A percentile compares a stretch with the other conserved stretches of the same genome.
These are phyloP conservation scores for Peronospora destructor DNA, from an alignment of 352 stramenopile genomes.

Conservation along the genomic window DNA sequence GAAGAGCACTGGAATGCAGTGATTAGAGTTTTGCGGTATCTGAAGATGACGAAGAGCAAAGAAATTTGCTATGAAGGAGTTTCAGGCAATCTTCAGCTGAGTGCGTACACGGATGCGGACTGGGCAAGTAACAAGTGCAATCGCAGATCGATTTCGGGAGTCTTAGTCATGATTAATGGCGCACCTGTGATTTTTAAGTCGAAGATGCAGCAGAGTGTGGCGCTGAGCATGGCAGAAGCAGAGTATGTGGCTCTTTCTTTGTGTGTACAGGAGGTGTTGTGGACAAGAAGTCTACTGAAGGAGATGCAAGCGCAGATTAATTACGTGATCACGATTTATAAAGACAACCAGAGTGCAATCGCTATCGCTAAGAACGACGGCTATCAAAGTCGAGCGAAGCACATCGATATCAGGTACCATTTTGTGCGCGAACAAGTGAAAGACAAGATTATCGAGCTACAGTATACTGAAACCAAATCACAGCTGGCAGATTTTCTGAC, in stretches of 20 bases:
- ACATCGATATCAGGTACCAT: background rate
- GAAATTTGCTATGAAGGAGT: background rate
- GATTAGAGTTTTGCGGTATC: background rate
- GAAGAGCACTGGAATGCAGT: background rate
- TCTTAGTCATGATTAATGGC: background rate
- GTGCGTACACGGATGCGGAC: background rate
- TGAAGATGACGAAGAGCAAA: background rate
- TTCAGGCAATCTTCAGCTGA: background rate
- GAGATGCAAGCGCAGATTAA: background rate
- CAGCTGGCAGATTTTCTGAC: background rate
- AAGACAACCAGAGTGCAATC: constrained; percentile 1
- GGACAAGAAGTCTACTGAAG: background rate
- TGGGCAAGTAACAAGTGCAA: background rate
- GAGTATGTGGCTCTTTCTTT: background rate
- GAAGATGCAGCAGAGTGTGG: background rate
- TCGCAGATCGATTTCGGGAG: background rate
- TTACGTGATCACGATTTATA: background rate
- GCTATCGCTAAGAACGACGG: background rate
- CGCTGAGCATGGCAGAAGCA: background rate
- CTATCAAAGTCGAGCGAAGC: background rate
- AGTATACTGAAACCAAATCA: background rate
- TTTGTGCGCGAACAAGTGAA: background rate
- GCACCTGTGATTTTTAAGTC: background rate
- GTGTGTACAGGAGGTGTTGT: no score
- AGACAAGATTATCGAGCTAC: background rate